phyloP scores from a whole-genome alignment of 1,139 yeast genomes.

The Saccharomyces hybrid region DNA sequence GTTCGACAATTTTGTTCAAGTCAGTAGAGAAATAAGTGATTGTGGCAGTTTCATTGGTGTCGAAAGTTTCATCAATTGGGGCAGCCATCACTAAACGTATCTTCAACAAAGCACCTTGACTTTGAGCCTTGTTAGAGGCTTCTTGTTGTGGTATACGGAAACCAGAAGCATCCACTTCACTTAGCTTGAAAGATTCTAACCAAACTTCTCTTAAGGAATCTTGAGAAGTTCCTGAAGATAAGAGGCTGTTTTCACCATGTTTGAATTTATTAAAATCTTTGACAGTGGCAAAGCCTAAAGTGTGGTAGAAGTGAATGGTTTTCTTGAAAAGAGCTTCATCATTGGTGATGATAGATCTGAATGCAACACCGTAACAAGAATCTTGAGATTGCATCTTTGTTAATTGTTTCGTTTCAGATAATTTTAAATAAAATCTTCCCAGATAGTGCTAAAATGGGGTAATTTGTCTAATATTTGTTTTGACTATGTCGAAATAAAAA shows the following conservation, averaged over 20 bases:
- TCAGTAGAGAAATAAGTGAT: conserved; percentile 49
- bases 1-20: conserved; percentile 35
- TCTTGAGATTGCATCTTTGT: conserved; percentile 22
- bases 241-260: conserved; percentile 29
- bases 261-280: conserved; percentile 43
- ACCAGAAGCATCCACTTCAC: conserved; percentile 42
- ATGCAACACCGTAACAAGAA: conserved; percentile 37
- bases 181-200: conserved; percentile 61
- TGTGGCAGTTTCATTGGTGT: conserved; percentile 28
- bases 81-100: conserved; percentile 44
- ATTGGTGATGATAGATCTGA: conserved; percentile 54
- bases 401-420: conserved; percentile 7
- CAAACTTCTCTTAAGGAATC: conserved; percentile 64
- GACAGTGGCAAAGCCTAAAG: conserved; percentile 52
- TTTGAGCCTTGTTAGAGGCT: conserved; percentile 35
- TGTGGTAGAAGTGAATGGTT: conserved; percentile 46
- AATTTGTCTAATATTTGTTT: neutral
- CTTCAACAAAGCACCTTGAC: conserved; percentile 56
- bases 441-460: neutral
- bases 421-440: conserved; percentile 1
- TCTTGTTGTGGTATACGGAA: conserved; percentile 54
- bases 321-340: conserved; percentile 41
- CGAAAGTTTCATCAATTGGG: conserved; percentile 23
- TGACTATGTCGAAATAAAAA: conserved; percentile 1
- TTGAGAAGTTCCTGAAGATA: conserved; percentile 46